Evolutionary conservation across 1,284 basidiomycete species (phyloP), one percentile per base, ranked within the genome.

Genomic region (Violaceomyces palustris): DNA sequence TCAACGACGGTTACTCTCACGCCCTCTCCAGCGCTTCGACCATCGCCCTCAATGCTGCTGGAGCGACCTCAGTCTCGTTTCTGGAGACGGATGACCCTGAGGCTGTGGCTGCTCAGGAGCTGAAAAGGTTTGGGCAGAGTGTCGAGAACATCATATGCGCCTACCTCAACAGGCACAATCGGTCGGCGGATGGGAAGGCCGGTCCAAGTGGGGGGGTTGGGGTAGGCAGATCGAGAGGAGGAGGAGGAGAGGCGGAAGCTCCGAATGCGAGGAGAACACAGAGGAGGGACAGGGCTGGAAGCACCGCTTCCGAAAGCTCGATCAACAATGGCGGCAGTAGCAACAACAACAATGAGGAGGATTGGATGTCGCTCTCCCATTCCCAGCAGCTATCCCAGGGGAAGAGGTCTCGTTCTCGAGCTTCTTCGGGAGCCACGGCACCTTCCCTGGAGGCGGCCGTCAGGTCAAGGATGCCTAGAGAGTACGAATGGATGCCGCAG

Each of bases 81-180:
- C n/a, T 60, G 52, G 57, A 60, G 21, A 52, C 57, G 1, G 57
- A 60, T 21, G 61, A 64, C 42, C 61, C 61, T 15, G 61, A 61
- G 27, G 61, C 58, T 21, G 57, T 50, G 8, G 61, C 61, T 9
- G 61, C 58, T 3, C 30, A 46, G 14, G 69, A 68, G 29, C 46
- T 68, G 26, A 69, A 69, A 21, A 50, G 63, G 3, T 64, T 72
- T 18, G 53, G 65, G 1, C 44, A 49, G 21, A 60, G 51, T 21
- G 61, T 67, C 3, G 65, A 70, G 30, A 67, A 64, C 39, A 61
- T 72, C 42, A 47, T 72, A 12, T 72, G 65, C 32, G 67, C 69
- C 6, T 66, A 68, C 35, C 48, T 72, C 35, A 68, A 69, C 21
- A n/a, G n/a, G n/a, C n/a, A n/a, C n/a, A n/a, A n/a, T n/a, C n/a